phyloP scores from a whole-genome alignment of 495 filamentous ascomycete species.

The Talaromyces proteolyticus region DNA sequence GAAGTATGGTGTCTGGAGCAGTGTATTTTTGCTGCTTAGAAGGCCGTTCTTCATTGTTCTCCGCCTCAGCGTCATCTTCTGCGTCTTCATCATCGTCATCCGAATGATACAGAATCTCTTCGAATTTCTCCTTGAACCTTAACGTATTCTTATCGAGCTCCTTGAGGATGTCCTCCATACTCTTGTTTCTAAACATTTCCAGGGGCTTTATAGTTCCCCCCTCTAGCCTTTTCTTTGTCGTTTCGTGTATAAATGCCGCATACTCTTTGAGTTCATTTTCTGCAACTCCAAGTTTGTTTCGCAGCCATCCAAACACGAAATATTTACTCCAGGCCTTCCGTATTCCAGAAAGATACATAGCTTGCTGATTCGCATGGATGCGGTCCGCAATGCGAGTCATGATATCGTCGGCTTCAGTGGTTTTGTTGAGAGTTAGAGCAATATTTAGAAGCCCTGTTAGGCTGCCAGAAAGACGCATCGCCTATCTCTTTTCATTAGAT shows the following conservation, averaged over 20 bases:
- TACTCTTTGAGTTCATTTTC: constrained; percentile 1
- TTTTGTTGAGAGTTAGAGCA: neutral
- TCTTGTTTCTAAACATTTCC: constrained; percentile 1
- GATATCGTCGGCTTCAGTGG: constrained; percentile 1
- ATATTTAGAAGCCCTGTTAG: constrained; percentile 1
- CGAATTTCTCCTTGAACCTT: neutral
- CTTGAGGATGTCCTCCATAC: neutral
- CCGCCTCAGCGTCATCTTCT: too few relatives aligned
- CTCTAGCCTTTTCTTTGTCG: constrained; percentile 3
- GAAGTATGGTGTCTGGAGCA: neutral
- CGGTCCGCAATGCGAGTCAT: constrained; percentile 4
- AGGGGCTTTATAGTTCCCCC: neutral
- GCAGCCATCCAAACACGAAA: constrained; percentile 1
- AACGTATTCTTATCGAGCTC: constrained; percentile 1
- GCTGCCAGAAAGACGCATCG: neutral
- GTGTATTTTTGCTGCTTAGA: neutral
- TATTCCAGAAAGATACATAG: neutral
- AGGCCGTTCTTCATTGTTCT: neutral
- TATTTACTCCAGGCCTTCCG: constrained; percentile 3
- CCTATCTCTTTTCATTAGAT: neutral
- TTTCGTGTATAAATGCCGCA: neutral
- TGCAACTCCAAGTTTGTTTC: neutral
- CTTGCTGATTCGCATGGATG: constrained; percentile 1
- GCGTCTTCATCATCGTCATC: neutral
- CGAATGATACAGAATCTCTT: neutral